Evolutionary conservation across 306 rosid genomes (phyloP).

Genomic region (Castanea sativa): DNA sequence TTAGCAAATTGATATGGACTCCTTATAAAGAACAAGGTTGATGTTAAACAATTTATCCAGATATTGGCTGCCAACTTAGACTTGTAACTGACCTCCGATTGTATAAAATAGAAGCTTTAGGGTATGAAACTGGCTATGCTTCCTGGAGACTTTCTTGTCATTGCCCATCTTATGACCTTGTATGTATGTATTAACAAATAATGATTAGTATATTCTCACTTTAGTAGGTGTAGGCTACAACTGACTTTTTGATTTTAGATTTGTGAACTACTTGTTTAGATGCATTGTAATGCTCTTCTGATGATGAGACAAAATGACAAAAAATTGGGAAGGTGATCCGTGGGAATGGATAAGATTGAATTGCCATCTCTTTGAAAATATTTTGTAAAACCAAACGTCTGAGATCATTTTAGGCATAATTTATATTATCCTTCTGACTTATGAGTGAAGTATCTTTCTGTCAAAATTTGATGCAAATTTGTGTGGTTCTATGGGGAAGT

Average conservation of each 20-base stretch:
- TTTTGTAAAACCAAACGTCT: neutral
- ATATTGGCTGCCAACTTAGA: neutral
- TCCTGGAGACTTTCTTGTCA: neutral
- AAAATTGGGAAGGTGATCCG: neutral
- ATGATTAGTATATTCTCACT: neutral
- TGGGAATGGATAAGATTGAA: neutral
- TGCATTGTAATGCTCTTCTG: neutral
- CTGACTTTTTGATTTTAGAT: neutral
- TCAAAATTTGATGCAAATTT: too few species aligned
- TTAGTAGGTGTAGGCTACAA: neutral
- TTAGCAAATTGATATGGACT: constrained; percentile 93
- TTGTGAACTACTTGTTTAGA: neutral
- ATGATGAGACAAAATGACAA: neutral
- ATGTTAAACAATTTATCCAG: neutral
- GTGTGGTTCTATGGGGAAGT: too few species aligned
- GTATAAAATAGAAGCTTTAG: constrained; percentile 24
- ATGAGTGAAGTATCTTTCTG: neutral
- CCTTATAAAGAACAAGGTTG: constrained; percentile 87
- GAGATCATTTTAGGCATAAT: neutral
- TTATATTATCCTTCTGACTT: neutral
- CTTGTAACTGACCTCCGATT: neutral
- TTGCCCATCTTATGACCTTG: neutral
- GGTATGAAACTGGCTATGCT: constrained; percentile 7
- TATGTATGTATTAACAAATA: constrained; percentile 10
- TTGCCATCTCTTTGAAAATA: neutral